Percentiles rank a stretch among this genome's conserved stretches.
These are phyloP conservation scores for Clavulina sp. DNA, from an alignment of 768 basidiomycete genomes.

Conservation along the genomic window DNA sequence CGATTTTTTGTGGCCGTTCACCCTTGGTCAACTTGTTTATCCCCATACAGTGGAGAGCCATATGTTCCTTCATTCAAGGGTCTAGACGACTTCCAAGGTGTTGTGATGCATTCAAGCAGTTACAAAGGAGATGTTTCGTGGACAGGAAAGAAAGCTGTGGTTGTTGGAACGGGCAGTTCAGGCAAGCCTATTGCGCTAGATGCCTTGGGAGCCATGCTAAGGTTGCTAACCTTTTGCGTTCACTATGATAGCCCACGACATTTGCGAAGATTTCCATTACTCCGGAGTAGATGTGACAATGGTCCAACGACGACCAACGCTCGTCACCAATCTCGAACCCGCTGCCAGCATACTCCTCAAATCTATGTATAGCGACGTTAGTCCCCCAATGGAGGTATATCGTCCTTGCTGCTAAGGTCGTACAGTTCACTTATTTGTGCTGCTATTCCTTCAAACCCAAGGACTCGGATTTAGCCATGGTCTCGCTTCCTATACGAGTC, in stretches of 20 bases:
- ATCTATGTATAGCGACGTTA: neutral
- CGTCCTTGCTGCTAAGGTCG: neutral
- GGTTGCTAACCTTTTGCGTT: neutral
- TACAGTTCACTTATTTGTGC: neutral
- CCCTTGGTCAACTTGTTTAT: neutral
- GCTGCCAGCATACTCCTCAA: neutral
- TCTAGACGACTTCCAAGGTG: neutral
- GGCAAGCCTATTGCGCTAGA: neutral
- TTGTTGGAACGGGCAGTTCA: neutral
- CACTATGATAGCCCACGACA: neutral
- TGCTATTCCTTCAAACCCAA: too few relatives aligned
- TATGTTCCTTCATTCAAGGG: neutral
- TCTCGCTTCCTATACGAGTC: neutral
- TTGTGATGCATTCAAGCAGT: neutral
- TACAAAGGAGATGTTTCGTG: neutral
- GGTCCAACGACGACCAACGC: neutral
- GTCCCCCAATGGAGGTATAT: neutral
- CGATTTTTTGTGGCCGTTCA: neutral
- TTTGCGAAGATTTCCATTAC: neutral
- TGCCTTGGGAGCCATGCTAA: neutral
- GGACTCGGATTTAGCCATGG: neutral
- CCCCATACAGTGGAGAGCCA: neutral
- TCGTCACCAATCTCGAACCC: neutral
- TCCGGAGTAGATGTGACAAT: neutral
- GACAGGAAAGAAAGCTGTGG: neutral